A percentile compares a stretch with the other conserved stretches of the same genome.
phyloP scores from a whole-genome alignment of 2,329 filamentous ascomycete species.

The Verticillium tricorpus region DNA sequence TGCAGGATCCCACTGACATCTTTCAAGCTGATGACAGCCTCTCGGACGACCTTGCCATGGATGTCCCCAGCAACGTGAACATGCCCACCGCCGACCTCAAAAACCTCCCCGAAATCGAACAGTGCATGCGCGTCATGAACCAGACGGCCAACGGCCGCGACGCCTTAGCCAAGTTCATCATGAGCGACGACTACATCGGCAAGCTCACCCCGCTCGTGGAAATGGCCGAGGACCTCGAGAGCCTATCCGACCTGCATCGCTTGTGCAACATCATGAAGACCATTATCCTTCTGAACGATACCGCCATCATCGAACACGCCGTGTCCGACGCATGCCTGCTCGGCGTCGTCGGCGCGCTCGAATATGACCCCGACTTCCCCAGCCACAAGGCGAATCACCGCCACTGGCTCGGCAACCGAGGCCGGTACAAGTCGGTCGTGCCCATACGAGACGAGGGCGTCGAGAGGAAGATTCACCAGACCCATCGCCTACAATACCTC shows the following conservation, averaged over 20 bases:
- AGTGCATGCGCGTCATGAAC: constrained; percentile 75
- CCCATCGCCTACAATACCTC: constrained; percentile 91
- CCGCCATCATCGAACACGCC: constrained; percentile 86
- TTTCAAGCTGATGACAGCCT: constrained; percentile 67
- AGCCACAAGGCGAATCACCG: constrained; percentile 96
- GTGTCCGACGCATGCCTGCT: constrained; percentile 86
- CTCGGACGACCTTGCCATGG: constrained; percentile 79
- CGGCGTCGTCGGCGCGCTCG: constrained; percentile 89
- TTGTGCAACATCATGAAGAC: constrained; percentile 98
- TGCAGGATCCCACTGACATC: constrained; percentile 18
- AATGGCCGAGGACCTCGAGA: constrained; percentile 88
- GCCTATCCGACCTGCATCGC: constrained; percentile 77
- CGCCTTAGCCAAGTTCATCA: constrained; percentile 79
- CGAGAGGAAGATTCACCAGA: constrained; percentile 89
- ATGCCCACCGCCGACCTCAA: constrained; percentile 77
- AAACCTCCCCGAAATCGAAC: constrained; percentile 79
- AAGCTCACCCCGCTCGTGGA: constrained; percentile 83
- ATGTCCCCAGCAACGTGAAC: constrained; percentile 64
- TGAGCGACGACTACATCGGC: constrained; percentile 79
- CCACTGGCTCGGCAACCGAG: constrained; percentile 83
- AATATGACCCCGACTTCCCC: constrained; percentile 97
- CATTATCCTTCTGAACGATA: constrained; percentile 91
- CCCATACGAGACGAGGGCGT: constrained; percentile 80
- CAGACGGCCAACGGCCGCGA: constrained; percentile 73
- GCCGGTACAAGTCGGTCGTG: constrained; percentile 94